Evolutionary conservation across 73 alveolate species (phyloP).

Genomic region (Stentor roeselii): DNA sequence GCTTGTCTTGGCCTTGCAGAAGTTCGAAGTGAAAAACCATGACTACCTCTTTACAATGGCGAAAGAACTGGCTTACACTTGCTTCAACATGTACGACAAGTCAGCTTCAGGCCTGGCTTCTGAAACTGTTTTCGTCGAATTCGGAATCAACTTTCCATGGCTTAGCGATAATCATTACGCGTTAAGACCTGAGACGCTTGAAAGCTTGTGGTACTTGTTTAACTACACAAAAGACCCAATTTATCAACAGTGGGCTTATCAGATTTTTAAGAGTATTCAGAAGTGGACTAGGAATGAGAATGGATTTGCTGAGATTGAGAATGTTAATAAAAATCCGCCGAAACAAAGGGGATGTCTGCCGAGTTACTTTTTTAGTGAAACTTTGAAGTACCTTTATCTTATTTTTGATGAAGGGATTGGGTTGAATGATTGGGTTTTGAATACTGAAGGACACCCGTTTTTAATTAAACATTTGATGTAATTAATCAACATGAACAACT

Average conservation of each 20-base stretch:
- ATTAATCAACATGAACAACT: too few species aligned
- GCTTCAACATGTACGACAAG: slow-evolving; percentile 8
- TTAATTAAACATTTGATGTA: too few species aligned
- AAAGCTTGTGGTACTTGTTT: neutral
- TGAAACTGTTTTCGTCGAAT: neutral
- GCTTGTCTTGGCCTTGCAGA: neutral
- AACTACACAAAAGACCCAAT: neutral
- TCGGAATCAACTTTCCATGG: neutral
- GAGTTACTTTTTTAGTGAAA: slow-evolving; percentile 16
- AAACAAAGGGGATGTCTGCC: neutral
- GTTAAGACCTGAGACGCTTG: slow-evolving; percentile 17
- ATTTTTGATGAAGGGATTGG: slow-evolving; percentile 11
- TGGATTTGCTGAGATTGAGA: neutral
- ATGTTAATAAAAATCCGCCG: neutral
- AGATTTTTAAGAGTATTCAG: slow-evolving; percentile 15
- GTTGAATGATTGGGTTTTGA: slow-evolving; percentile 24
- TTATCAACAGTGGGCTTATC: slow-evolving; percentile 5
- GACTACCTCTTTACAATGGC: neutral
- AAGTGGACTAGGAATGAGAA: neutral
- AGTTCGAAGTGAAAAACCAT: neutral
- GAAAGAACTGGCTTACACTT: slow-evolving; percentile 24
- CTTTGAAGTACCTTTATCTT: slow-evolving; percentile 28
- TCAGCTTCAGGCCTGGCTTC: neutral
- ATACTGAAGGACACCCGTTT: slow-evolving; percentile 30
- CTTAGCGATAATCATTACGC: neutral